Evolutionary conservation across 2,329 filamentous ascomycete species (phyloP), one percentile per base, ranked within the genome.

Genomic region (Fusarium scirpi): DNA sequence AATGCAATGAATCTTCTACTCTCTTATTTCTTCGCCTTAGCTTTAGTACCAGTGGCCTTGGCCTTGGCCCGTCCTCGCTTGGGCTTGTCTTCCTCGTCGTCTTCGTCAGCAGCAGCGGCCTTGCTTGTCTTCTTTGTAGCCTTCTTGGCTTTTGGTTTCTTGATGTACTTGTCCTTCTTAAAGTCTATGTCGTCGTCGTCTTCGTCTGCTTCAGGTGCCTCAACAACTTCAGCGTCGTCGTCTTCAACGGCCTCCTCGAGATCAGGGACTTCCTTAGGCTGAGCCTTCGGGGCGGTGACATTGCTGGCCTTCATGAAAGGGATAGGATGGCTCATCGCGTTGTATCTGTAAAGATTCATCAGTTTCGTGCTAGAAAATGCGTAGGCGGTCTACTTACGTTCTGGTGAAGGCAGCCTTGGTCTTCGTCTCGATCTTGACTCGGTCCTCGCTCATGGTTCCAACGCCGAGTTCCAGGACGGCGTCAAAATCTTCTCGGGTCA

Each of bases 181-280:
- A 98, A 80, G 78, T 97, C 94, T n/a, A 90, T 83, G 56, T 75
- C 69, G 32, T 94, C 92, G 15, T 93, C 91, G 0, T 92, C 91
- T 6, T 93, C 92, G 1, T 91, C 91, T 2, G 86, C 89, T 44
- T 89, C 88, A 3, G 82, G 87, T 5, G 83, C 78, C 38, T 88
- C 86, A 2, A 89, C 81, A 29, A 84, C 82, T 34, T 90, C 90
- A n/a, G 86, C 90, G 22, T 90, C 92, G 47, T 97, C 95, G 73
- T 97, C 95, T 51, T 98, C 94, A 57, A 99, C 91, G 3, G 94
- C 96, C 81, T 99, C 96, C 81, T 99, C 96, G 32, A 99, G 86
- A 82, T 99, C 96, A 1, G 96, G 97, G 67, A 91, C 92, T 49
- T 95, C 94, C 80, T 89, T 90, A 27, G 89, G 83, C 43, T 85